A percentile compares a stretch with the other conserved stretches of the same genome.
Conservation (phyloP, 345 rosid genomes). For the Rhodamnia rubescens region DNA sequence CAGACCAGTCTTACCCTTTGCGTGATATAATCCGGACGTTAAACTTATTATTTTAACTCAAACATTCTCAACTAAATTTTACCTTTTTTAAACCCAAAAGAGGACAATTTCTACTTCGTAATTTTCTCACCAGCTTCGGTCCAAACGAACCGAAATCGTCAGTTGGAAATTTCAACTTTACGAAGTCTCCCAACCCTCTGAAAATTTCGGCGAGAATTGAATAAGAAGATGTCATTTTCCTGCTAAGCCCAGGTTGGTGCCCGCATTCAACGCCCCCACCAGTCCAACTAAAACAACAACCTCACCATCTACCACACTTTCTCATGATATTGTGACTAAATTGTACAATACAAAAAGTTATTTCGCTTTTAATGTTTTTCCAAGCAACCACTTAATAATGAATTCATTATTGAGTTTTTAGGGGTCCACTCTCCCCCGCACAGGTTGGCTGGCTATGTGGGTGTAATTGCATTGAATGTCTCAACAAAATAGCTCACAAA, state of each 20-base stretch:
- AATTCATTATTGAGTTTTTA: not conserved
- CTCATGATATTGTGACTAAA: not conserved
- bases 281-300: not conserved
- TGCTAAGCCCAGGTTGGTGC: not conserved
- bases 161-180: not conserved
- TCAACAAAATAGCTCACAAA: not conserved
- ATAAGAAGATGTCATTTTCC: not conserved
- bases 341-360: accelerated
- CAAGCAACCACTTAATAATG: accelerated
- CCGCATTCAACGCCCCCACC: not conserved
- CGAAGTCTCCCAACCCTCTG: not conserved
- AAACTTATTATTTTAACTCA: not conserved
- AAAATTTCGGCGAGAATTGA: not conserved
- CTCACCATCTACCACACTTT: not conserved
- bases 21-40: accelerated
- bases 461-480: not conserved
- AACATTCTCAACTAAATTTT: not conserved
- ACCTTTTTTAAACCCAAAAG: accelerated
- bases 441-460: not conserved
- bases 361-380: not conserved
- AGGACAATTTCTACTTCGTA: not conserved
- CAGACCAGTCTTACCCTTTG: not conserved
- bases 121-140: not conserved
- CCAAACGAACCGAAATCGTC: not conserved
- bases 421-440: not conserved